Evolutionary conservation across 2,329 filamentous ascomycete species (phyloP).

Genomic region (Nemania diffusa): DNA sequence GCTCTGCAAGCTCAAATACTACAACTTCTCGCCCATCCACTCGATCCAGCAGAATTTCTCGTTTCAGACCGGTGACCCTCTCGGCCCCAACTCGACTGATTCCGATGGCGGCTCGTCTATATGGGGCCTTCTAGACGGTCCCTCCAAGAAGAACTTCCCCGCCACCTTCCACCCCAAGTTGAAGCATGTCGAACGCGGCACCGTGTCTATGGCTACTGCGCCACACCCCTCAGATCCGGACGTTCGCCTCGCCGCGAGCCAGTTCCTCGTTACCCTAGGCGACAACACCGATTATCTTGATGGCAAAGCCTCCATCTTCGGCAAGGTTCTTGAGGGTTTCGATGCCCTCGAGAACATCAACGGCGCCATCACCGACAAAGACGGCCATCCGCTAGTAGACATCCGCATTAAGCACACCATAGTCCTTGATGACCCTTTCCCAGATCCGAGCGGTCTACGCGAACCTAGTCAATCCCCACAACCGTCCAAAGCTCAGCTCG

Average conservation of each 20-base stretch:
- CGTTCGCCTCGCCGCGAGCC: conserved; percentile 83
- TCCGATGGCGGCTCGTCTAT: conserved; percentile 95
- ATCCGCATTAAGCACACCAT: conserved; percentile 95
- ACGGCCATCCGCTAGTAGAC: conserved; percentile 88
- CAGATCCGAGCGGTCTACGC: conserved; percentile 79
- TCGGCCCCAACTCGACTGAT: conserved; percentile 83
- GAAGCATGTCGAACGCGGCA: conserved; percentile 89
- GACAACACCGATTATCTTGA: conserved; percentile 91
- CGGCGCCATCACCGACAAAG: conserved; percentile 84
- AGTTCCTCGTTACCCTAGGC: conserved; percentile 92
- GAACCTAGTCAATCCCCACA: conserved; percentile 83
- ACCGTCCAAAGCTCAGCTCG: conserved; percentile 85
- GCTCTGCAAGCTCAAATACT: conserved; percentile 99
- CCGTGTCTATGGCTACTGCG: conserved; percentile 97
- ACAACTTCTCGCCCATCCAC: conserved; percentile 95
- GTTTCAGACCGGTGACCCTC: conserved; percentile 94
- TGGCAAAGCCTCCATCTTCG: conserved; percentile 94
- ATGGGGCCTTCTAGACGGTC: conserved; percentile 82
- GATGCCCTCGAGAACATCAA: conserved; percentile 95
- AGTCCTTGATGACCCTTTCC: conserved; percentile 89
- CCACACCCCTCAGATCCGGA: conserved; percentile 81
- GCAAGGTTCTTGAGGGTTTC: conserved; percentile 94
- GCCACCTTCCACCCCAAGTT: conserved; percentile 88
- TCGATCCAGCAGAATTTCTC: conserved; percentile 95
- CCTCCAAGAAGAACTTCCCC: conserved; percentile 79